Evolutionary conservation across 179 eudicot species (phyloP), one percentile per base, ranked within the genome.

Genomic region (Vitellaria paradoxa): DNA sequence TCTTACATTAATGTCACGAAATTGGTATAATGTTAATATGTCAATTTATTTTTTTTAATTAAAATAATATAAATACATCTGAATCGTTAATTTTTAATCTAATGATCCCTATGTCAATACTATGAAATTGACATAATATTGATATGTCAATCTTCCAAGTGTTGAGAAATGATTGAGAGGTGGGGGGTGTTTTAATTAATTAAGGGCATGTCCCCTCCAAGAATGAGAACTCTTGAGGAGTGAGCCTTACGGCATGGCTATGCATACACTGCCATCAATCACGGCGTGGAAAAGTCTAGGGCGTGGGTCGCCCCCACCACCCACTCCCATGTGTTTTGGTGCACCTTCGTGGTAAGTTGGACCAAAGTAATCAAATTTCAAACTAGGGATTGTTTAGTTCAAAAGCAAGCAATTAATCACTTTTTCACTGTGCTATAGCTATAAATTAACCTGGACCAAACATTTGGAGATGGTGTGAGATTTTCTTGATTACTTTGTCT

Each of bases 191-290:
- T 30, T 30, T 30, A 2, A 30, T 30, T 30, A n/a, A n/a, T 72
- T 53, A 30, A 56, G 60, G 63, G 14, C 60, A 68, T 62, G 76
- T 71, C 65, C 60, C 76, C 62, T 37, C 70, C 15, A 72, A 14
- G 13, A 47, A 69, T 12, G 56, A 17, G 17, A 68, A 52, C 57
- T 67, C 15, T 55, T 49, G 59, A 46, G 67, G 80, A 76, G 83
- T 80, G 83, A 77, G 76, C 45, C 12, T 42, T 73, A 80, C 77
- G 81, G 73, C 61, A 67, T 62, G 30, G 21, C 57, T 56, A 26
- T 71, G 10, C 47, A 46, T n/a, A 17, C 26, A 30, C 56, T 70
- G 75, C 79, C 86, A 67, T 84, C 86, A 84, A 84, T 84, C 83
- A 77, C 81, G 86, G 83, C 62, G 9, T 57, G 74, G 79, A 26